Percentiles rank a stretch among this genome's conserved stretches.
Conservation (phyloP, 75 land plant species). For the Cryptomeria japonica region DNA sequence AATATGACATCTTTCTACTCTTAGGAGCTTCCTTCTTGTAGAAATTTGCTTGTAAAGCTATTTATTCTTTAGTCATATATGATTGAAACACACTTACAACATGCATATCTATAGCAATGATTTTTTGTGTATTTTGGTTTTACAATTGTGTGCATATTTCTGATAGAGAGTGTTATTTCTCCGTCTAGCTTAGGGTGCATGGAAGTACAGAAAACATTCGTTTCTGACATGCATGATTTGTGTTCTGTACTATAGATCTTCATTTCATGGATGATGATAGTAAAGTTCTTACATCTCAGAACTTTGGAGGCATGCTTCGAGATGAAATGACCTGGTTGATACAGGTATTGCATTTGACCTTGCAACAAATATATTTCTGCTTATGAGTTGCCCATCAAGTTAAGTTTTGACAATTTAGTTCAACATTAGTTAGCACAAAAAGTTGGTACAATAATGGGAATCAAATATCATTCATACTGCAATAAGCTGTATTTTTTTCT, state of each 20-base stretch:
- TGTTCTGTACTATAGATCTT: background rate
- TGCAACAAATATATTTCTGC: background rate
- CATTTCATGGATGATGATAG: background rate
- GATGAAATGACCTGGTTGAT: constrained; percentile 4
- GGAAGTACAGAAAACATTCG: background rate
- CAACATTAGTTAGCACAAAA: background rate
- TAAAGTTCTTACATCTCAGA: constrained; percentile 10
- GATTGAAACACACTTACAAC: background rate
- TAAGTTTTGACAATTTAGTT: background rate
- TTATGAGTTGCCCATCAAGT: background rate
- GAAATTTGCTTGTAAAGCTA: background rate
- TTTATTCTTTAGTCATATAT: background rate
- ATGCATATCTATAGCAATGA: background rate
- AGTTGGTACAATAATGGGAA: background rate
- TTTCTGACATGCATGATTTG: background rate
- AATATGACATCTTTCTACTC: background rate
- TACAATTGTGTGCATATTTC: background rate
- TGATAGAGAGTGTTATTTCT: background rate
- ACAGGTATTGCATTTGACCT: constrained; percentile 1
- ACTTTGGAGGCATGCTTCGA: constrained; percentile 1
- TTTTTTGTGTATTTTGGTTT: background rate
- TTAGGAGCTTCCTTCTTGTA: background rate
- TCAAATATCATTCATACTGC: background rate
- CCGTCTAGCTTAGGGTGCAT: background rate
- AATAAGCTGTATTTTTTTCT: background rate